Evolutionary conservation across 2,329 filamentous ascomycete genomes (phyloP).

Genomic region (Neopestalotiopsis clavispora): DNA sequence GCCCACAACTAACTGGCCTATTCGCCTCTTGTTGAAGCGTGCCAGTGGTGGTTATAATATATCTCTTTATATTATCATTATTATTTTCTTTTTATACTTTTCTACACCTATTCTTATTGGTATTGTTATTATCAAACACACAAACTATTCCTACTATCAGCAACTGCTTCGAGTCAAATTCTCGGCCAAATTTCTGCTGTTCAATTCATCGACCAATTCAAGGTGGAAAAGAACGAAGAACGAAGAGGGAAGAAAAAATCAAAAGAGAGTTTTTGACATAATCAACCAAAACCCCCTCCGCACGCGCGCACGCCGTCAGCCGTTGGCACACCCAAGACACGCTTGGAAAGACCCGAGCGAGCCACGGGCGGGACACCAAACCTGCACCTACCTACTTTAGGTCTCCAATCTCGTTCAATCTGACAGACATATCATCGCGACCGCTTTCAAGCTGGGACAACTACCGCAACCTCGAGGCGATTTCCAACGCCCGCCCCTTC

Average conservation of each 20-base stretch:
- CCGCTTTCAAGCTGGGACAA: constrained; percentile 14
- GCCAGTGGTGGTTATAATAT: constrained; percentile 1
- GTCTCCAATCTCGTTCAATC: constrained; percentile 6
- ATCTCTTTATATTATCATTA: constrained; percentile 10
- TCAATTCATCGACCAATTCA: too few relatives aligned
- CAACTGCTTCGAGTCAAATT: not conserved
- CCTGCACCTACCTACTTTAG: not conserved
- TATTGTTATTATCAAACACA: not conserved
- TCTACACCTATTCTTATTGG: not conserved
- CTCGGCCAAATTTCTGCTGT: not conserved
- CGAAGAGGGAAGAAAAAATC: not conserved
- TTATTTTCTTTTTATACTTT: not conserved
- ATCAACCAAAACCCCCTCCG: constrained; percentile 8
- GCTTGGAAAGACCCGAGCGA: not conserved
- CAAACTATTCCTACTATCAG: not conserved
- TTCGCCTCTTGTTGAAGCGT: not conserved
- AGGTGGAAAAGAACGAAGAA: not conserved
- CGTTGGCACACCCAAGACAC: not conserved
- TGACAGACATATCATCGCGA: not conserved
- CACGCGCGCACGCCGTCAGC: constrained; percentile 21
- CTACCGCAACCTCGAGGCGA: constrained; percentile 9
- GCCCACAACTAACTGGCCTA: not conserved
- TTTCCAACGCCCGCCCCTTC: not conserved
- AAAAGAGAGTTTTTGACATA: constrained; percentile 15
- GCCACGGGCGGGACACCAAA: not conserved